Evolutionary conservation across 2,329 filamentous ascomycete genomes (phyloP).

Genomic region (Penicillium sp.): DNA sequence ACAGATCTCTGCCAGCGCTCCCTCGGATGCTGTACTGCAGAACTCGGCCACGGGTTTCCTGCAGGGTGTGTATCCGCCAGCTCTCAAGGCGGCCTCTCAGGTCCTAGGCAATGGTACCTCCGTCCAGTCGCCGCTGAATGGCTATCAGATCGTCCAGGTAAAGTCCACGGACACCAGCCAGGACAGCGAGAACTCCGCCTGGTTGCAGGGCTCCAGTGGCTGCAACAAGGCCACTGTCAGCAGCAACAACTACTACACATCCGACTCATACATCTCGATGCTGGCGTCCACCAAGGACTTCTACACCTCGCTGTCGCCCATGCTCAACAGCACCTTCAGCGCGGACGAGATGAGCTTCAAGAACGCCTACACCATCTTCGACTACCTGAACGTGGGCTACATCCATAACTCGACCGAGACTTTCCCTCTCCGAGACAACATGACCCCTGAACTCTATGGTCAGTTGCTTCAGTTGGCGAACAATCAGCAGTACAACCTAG

Average conservation of each 20-base stretch:
- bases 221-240: conserved; percentile 53
- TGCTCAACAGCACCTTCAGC: conserved; percentile 51
- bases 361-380: conserved; percentile 63
- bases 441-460: conserved; percentile 55
- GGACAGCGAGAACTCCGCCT: conserved; percentile 54
- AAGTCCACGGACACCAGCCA: conserved; percentile 55
- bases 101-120: conserved; percentile 65
- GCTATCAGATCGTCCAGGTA: conserved; percentile 80
- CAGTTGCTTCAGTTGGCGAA: conserved; percentile 71
- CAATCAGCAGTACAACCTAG: conserved; percentile 73
- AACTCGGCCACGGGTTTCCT: conserved; percentile 74
- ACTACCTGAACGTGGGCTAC: conserved; percentile 57
- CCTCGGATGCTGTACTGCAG: conserved; percentile 70
- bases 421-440: conserved; percentile 56
- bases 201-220: conserved; percentile 55
- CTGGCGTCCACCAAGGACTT: conserved; percentile 49
- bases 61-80: conserved; percentile 81
- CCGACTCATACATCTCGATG: conserved; percentile 46
- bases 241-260: conserved; percentile 56
- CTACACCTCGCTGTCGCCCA: conserved; percentile 49
- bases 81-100: conserved; percentile 53
- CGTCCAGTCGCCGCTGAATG: conserved; percentile 64
- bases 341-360: conserved; percentile 50
- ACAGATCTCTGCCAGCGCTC: conserved; percentile 68
- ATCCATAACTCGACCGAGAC: conserved; percentile 56